Evolutionary conservation across 805 yeast genomes (phyloP), one percentile per base, ranked within the genome.

Genomic region (Spathaspora gorwiae): DNA sequence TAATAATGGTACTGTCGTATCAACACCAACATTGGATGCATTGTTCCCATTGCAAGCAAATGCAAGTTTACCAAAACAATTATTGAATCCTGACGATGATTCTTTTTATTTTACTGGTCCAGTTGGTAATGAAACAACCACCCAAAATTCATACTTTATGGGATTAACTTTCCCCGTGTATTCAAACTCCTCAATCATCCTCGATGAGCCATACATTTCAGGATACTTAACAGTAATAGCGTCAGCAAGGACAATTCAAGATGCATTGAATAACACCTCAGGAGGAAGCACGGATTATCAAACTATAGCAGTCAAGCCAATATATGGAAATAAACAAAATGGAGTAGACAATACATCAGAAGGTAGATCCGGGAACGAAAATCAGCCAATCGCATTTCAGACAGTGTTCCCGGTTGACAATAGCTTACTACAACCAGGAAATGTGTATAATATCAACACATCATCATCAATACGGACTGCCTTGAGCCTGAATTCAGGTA

Each of bases 151-250:
- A 1, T 83, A 76, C 54, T 75, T 80, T 52, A 68, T 87, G 75
- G 87, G 96, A 0, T 67, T 90, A 64, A 85, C 96, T 0, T 53
- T 88, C 5, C 94, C 96, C 0, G 76, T 90, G 2, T 83, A 74
- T 54, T 78, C 88, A 13, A 84, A 85, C 52, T 73, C 83, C n/a
- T 83, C 95, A 1, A 83, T 87, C 19, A 64, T 83, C 19, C 30
- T 64, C 6, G 65, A 73, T n/a, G 68, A 73, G 12, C 81, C 84
- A 5, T 72, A 76, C 19, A 68, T 87, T 6, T 75, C 82, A 2
- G 96, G 96, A 0, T 90, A 80, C 60, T 54, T 89, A 35, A 77
- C 94, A 0, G 78, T 87, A 8, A 44, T 72, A 8, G 64, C 70
- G n/a, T 60, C 51, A 44, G 72, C 73, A 1, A 48, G 52, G 13